phyloP scores from a whole-genome alignment of 495 filamentous ascomycete genomes.

The Penicillium mononematosum region DNA sequence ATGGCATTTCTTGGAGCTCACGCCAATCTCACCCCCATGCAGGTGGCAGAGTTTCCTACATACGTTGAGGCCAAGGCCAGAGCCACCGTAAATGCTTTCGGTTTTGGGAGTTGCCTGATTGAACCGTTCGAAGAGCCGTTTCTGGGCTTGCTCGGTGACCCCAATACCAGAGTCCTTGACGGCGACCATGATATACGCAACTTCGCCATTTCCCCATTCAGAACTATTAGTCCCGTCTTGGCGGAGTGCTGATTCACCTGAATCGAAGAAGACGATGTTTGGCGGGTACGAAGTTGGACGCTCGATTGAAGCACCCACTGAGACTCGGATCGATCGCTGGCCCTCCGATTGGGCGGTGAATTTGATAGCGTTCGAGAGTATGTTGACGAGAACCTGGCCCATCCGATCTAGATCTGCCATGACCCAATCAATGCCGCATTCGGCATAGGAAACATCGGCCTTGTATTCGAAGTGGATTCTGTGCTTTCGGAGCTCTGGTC shows the following conservation, averaged over 20 bases:
- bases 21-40: slow-evolving; percentile 82
- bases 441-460: slow-evolving; percentile 55
- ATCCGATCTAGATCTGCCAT: slow-evolving; percentile 68
- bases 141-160: slow-evolving; percentile 68
- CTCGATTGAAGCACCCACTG: slow-evolving; percentile 62
- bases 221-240: slow-evolving; percentile 47
- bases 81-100: slow-evolving; percentile 79
- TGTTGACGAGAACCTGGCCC: slow-evolving; percentile 71
- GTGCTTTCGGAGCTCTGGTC: slow-evolving; percentile 65
- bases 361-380: slow-evolving; percentile 77
- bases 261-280: slow-evolving; percentile 54
- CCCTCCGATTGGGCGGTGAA: slow-evolving; percentile 58
- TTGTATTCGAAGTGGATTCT: slow-evolving; percentile 63
- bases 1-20: slow-evolving; percentile 64
- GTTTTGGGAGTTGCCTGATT: slow-evolving; percentile 76
- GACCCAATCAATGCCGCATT: slow-evolving; percentile 63
- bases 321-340: slow-evolving; percentile 64
- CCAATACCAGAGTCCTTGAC: slow-evolving; percentile 80
- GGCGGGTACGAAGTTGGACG: slow-evolving; percentile 45
- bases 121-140: slow-evolving; percentile 76
- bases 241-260: slow-evolving; percentile 33
- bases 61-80: slow-evolving; percentile 80
- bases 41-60: slow-evolving; percentile 73
- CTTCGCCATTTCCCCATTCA: slow-evolving; percentile 70
- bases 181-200: slow-evolving; percentile 67